A percentile compares a stretch with the other conserved stretches of the same genome.
phyloP scores from a whole-genome alignment of 2,329 filamentous ascomycete genomes.

The Ilyonectria mors-panacis region DNA sequence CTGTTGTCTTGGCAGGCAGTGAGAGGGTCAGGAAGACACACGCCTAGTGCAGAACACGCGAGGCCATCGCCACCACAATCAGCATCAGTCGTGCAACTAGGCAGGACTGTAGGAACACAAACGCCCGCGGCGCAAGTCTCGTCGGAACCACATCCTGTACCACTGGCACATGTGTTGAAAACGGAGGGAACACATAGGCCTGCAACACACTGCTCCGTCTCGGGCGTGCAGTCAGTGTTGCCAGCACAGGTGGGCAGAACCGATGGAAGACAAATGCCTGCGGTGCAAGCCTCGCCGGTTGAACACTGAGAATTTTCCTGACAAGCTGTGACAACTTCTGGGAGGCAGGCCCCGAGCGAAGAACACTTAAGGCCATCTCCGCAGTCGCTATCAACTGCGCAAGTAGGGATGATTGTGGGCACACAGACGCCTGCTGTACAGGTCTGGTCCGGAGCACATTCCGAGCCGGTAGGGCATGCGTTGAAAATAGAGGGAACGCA shows the following conservation, averaged over 20 bases:
- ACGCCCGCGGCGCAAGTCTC: background rate
- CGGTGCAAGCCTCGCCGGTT: background rate
- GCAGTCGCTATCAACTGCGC: background rate
- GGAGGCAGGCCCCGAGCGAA: background rate
- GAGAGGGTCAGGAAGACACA: conserved; percentile 10
- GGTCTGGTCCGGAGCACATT: background rate
- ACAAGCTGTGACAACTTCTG: background rate
- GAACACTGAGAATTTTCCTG: background rate
- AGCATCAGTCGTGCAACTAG: conserved; percentile 2
- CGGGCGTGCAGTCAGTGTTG: background rate
- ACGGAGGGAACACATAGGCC: conserved; percentile 11
- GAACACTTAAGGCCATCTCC: background rate
- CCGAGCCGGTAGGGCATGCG: background rate
- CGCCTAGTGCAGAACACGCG: background rate
- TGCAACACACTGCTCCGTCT: conserved; percentile 5
- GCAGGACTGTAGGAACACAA: conserved; percentile 9
- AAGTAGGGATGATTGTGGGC: conserved; percentile 3
- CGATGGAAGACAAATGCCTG: conserved; percentile 9
- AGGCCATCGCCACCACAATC: background rate
- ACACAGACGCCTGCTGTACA: conserved; percentile 23
- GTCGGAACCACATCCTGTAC: background rate
- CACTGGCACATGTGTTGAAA: conserved; percentile 1
- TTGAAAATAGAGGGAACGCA: conserved; percentile 15
- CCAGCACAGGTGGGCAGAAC: background rate
- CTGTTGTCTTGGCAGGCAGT: background rate